A percentile compares a stretch with the other conserved stretches of the same genome.
Conservation (phyloP, 495 filamentous ascomycete species). For the Pyrenopolyporus hunteri region DNA sequence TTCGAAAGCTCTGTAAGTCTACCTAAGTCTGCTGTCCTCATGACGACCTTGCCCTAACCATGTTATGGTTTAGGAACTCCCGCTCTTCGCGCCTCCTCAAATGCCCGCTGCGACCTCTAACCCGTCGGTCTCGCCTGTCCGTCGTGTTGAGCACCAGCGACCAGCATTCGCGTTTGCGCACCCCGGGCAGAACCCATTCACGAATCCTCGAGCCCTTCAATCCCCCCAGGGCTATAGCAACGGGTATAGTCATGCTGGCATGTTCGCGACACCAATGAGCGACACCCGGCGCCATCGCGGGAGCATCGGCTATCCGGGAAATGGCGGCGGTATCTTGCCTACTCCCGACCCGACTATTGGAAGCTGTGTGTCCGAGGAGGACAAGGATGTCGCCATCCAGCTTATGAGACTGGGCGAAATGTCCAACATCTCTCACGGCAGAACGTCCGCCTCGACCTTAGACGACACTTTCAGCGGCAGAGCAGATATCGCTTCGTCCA, state of each 20-base stretch:
- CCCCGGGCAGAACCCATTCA: constrained; percentile 74
- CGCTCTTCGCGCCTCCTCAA: constrained; percentile 91
- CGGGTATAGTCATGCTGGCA: constrained; percentile 50
- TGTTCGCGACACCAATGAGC: constrained; percentile 62
- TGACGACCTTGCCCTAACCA: constrained; percentile 22
- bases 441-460: constrained; percentile 89
- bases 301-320: constrained; percentile 58
- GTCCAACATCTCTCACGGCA: constrained; percentile 85
- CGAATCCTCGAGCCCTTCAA: constrained; percentile 71
- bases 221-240: constrained; percentile 78
- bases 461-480: constrained; percentile 90
- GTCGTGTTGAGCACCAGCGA: constrained; percentile 65
- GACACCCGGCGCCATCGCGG: constrained; percentile 72
- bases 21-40: constrained; percentile 23
- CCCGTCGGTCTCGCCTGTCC: constrained; percentile 90
- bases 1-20: constrained; percentile 93
- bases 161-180: constrained; percentile 71
- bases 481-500: constrained; percentile 85
- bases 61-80: constrained; percentile 73
- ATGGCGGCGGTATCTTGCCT: constrained; percentile 65
- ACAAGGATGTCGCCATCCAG: constrained; percentile 96
- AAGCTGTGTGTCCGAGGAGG: constrained; percentile 95
- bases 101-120: constrained; percentile 86
- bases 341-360: constrained; percentile 94
- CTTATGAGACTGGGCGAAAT: constrained; percentile 94